Conservation (phyloP, 2,329 filamentous ascomycete species). For the Orbilia ellipsospora region DNA sequence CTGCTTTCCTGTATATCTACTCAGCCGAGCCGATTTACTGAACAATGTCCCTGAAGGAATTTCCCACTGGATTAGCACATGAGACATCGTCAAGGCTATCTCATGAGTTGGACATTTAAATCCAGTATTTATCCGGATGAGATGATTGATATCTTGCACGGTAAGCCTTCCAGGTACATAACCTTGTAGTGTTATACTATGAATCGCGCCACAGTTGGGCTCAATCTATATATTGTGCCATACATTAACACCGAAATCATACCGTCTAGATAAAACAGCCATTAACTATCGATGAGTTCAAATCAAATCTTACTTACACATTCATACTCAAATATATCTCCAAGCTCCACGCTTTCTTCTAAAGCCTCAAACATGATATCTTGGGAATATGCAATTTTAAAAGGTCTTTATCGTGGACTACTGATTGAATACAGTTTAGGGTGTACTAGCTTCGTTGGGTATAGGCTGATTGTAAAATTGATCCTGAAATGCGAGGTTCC, state of each 20-base stretch:
- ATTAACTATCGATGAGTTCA: too few species aligned
- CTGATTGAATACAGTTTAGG: too few species aligned
- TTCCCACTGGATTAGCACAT: slow-evolving; percentile 4
- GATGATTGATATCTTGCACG: background rate
- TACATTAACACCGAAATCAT: background rate
- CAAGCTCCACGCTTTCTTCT: too few species aligned
- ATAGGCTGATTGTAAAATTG: too few species aligned
- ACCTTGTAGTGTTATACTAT: slow-evolving; percentile 3
- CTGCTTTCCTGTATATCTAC: background rate
- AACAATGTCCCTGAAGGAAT: background rate
- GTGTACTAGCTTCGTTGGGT: too few species aligned
- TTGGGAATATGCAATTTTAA: too few species aligned
- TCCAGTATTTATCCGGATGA: slow-evolving; percentile 15
- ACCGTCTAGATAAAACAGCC: too few species aligned
- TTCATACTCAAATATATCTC: too few species aligned
- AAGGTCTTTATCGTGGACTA: too few species aligned
- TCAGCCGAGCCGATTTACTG: background rate
- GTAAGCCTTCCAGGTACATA: slow-evolving; percentile 2
- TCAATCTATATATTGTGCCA: slow-evolving; percentile 2
- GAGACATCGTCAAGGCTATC: background rate
- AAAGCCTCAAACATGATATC: too few species aligned
- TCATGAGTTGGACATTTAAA: slow-evolving; percentile 10
- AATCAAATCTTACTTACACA: too few species aligned
- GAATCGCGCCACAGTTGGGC: background rate
- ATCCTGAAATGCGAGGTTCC: too few species aligned